Evolutionary conservation across 352 stramenopile genomes (phyloP).

Genomic region (Globisporangium solare): DNA sequence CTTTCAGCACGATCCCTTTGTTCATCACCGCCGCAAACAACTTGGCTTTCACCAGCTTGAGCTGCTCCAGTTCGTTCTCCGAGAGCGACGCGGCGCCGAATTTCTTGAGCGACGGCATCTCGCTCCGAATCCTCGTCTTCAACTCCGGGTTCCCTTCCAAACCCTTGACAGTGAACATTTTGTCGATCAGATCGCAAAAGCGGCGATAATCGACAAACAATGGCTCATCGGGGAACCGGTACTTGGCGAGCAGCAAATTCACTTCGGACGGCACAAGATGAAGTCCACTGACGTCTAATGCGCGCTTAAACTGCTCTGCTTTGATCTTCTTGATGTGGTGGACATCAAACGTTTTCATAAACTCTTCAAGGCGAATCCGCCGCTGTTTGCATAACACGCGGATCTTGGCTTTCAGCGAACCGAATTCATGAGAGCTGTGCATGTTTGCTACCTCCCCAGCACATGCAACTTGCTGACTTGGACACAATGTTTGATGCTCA

Average conservation of each 20-base stretch:
- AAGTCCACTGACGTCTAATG: constrained; percentile 69
- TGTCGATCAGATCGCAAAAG: constrained; percentile 85
- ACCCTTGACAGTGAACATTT: constrained; percentile 75
- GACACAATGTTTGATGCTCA: not conserved
- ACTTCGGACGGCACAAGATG: constrained; percentile 54
- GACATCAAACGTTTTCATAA: constrained; percentile 86
- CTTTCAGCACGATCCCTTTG: constrained; percentile 83
- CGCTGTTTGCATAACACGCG: constrained; percentile 77
- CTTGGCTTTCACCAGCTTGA: constrained; percentile 48
- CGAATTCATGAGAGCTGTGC: constrained; percentile 72
- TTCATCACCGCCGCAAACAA: constrained; percentile 57
- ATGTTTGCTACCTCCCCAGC: constrained; percentile 16
- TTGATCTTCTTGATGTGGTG: constrained; percentile 84
- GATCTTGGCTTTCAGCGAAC: constrained; percentile 76
- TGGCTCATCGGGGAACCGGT: constrained; percentile 50
- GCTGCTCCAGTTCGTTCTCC: constrained; percentile 24
- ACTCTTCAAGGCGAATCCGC: constrained; percentile 78
- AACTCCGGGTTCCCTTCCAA: constrained; percentile 59
- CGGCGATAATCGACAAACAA: constrained; percentile 73
- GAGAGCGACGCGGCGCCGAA: constrained; percentile 28
- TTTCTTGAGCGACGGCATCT: constrained; percentile 26
- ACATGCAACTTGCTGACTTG: no score
- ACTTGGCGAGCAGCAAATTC: constrained; percentile 58
- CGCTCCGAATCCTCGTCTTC: constrained; percentile 24
- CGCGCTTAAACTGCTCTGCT: constrained; percentile 74